Evolutionary conservation across 1,284 basidiomycete species (phyloP).

Genomic region (Ceratobasidium sp.): DNA sequence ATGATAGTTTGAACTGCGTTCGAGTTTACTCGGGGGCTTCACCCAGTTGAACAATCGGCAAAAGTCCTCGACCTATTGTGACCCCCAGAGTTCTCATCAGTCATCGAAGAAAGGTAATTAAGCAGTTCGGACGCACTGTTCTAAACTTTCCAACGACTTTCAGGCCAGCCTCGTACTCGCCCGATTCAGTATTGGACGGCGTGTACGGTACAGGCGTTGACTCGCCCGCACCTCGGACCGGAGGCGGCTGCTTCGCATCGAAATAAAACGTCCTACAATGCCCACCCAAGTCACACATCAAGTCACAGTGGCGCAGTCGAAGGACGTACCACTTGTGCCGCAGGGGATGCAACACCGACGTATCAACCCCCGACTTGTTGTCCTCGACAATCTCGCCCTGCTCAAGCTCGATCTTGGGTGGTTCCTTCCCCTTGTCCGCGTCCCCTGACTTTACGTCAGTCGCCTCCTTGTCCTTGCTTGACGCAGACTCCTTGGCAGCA

Average conservation of each 20-base stretch:
- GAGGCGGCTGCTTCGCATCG: slow-evolving; percentile 41
- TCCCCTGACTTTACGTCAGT: not conserved
- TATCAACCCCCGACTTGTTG: slow-evolving; percentile 12
- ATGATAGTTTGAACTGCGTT: slow-evolving; percentile 91
- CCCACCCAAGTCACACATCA: not conserved
- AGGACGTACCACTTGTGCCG: slow-evolving; percentile 43
- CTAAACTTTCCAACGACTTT: slow-evolving; percentile 79
- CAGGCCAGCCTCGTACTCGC: slow-evolving; percentile 46
- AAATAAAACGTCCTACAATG: slow-evolving; percentile 45
- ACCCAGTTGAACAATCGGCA: slow-evolving; percentile 96
- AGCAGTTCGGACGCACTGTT: slow-evolving; percentile 60
- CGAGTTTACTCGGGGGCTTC: slow-evolving; percentile 86
- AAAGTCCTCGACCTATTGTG: slow-evolving; percentile 75
- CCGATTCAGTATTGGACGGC: slow-evolving; percentile 42
- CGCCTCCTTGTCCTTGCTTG: slow-evolving; percentile 17
- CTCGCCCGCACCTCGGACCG: slow-evolving; percentile 15
- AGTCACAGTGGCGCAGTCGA: not conserved
- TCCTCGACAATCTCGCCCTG: slow-evolving; percentile 20
- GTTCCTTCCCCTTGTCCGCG: not conserved
- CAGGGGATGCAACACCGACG: slow-evolving; percentile 40
- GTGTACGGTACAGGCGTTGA: slow-evolving; percentile 37
- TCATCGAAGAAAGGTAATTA: not conserved
- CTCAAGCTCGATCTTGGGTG: slow-evolving; percentile 3
- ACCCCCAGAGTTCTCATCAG: slow-evolving; percentile 39
- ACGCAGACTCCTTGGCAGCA: slow-evolving; percentile 12